Base-by-base conservation (phyloP, 2,329 filamentous ascomycete genomes). In the Ophiostoma novo-ulmi region DNA sequence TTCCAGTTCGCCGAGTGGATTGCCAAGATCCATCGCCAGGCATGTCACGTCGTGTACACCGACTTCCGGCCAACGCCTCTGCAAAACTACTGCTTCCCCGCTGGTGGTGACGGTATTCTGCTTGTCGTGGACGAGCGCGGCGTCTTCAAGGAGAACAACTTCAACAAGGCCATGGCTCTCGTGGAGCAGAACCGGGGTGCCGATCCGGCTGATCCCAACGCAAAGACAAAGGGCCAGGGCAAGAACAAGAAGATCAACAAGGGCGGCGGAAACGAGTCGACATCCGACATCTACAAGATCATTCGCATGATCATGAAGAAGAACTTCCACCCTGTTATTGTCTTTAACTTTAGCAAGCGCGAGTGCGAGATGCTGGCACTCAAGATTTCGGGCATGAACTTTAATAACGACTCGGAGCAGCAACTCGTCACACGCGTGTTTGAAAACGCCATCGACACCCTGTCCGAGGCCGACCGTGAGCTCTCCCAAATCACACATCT, bases 1-100 rank as follows among this genome's bases (percentile, higher is more conserved):
- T 97, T 98, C 87, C 95, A 99, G 80, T 99, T 99, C 77, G 95
- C 95, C 75, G 94, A 99, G 80, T 99, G 95, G 95, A 97, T 99
- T 76, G 93, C 92, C 76, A 98, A 98, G 82, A 98, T 94, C 71
- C 96, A 99, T 79, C 91, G 92, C 74, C 96, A 99, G 78, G 94
- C 95, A 7, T 99, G 95, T 75, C 96, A 99, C 84, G 96, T 99
- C 73, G 95, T 99, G 3, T 99, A 99, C 80, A 99, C 95, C 69
- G 94, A 99, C 81, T 99, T 98, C 84, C 88, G 95, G 78, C 95
- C 95, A 26, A 99, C 95, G 0, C 95, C 95, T 0, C 82, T 99
- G 41, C 95, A 99, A 78, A 95, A 98, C 80, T 99, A 99, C 82
- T 96, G 98, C 81, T 98, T 97, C 81, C 95, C 95, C 0, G 88